Evolutionary conservation across 169 alveolate genomes (phyloP), one percentile per base, ranked within the genome.

Genomic region (Eimeria tenella): DNA sequence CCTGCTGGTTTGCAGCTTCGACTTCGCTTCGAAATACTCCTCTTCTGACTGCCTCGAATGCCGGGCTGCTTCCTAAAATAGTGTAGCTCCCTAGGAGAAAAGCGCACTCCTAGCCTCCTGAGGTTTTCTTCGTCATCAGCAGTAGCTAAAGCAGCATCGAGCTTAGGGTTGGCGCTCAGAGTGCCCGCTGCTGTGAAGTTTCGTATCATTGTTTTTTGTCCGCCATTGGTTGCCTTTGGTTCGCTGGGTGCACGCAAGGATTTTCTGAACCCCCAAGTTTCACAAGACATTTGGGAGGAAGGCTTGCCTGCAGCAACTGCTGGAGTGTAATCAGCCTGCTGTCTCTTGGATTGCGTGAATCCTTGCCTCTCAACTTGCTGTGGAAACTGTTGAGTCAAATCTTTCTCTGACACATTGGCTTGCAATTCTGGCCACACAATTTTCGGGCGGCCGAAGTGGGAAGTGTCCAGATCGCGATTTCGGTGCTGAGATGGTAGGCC

Each of bases 301-400:
- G 91, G 91, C 52, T 60, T 83, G 3, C 91, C 91, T 19, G 91
- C 91, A 10, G 91, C 63, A 6, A 83, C 60, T 42, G 9, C 91
- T 13, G 91, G 53, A 56, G 49, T 60, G 42, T 10, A 42, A 11
- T 7, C 60, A 83, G 23, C 58, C 19, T 5, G 91, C 42, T 42
- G 91, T 19, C 50, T 58, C 31, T 9, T 21, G 63, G 23, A 60
- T 7, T 19, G 65, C 19, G 9, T 25, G 4, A 31, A 63, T 60
- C 25, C 77, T 58, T 19, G 63, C 74, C 52, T 23, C 56, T 58
- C 75, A 21, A 23, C 73, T 3, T 58, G 60, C 62, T 60, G 56
- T 13, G 56, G 4, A 11, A 13, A 1, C 60, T 60, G 75, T 6
- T 31, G 11, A 17, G n/a, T 65, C 52, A 4, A 1, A 4, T 55